Evolutionary conservation across 2,329 filamentous ascomycete genomes (phyloP).

Genomic region (Raffaelea ambrosiae): DNA sequence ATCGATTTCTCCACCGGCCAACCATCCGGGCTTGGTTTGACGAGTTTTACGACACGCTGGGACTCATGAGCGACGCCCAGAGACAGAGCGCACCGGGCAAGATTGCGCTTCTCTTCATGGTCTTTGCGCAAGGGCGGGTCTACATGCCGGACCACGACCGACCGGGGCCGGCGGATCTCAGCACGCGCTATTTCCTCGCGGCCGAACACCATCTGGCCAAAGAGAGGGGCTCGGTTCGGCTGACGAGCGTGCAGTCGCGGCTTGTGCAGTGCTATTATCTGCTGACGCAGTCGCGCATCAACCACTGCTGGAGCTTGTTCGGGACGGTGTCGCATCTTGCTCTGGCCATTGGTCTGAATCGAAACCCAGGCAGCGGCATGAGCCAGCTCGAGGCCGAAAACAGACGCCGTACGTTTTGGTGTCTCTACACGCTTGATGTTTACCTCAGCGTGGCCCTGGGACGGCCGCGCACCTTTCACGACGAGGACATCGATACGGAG

Average conservation of each 20-base stretch:
- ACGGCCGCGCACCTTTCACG: slow-evolving; percentile 51
- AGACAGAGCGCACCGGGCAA: background rate
- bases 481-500: slow-evolving; percentile 57
- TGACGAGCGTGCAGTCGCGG: slow-evolving; percentile 32
- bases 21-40: slow-evolving; percentile 28
- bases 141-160: slow-evolving; percentile 2
- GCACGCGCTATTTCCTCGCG: slow-evolving; percentile 17
- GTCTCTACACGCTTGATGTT: slow-evolving; percentile 54
- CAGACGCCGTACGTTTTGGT: slow-evolving; percentile 49
- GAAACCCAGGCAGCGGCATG: slow-evolving; percentile 18
- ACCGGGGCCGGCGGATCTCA: background rate
- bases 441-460: slow-evolving; percentile 57
- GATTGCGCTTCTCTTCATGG: slow-evolving; percentile 1
- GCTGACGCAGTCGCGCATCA: slow-evolving; percentile 34
- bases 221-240: slow-evolving; percentile 27
- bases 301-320: slow-evolving; percentile 38
- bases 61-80: slow-evolving; percentile 22
- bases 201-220: slow-evolving; percentile 28
- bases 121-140: slow-evolving; percentile 1
- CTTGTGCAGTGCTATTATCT: slow-evolving; percentile 34
- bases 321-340: slow-evolving; percentile 31
- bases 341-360: slow-evolving; percentile 29
- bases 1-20: slow-evolving; percentile 27
- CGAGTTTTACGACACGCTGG: slow-evolving; percentile 33
- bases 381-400: slow-evolving; percentile 29